phyloP scores from a whole-genome alignment of 495 filamentous ascomycete species.

The Tirmania nivea region DNA sequence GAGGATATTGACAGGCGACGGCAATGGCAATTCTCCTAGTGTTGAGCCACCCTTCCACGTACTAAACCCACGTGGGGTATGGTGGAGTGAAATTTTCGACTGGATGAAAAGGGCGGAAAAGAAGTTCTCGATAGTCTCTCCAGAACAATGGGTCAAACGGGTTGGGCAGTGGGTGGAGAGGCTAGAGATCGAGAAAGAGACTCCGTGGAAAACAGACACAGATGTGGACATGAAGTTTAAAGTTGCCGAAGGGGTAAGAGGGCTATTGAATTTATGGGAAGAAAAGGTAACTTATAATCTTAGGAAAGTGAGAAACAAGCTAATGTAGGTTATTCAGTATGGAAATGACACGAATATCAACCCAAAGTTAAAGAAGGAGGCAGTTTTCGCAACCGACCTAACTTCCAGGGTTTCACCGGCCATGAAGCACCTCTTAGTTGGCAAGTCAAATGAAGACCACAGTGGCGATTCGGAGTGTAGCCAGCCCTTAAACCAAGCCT shows the following conservation, averaged over 20 bases:
- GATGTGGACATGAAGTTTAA: neutral
- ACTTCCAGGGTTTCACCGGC: constrained; percentile 17
- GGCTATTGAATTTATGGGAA: constrained; percentile 29
- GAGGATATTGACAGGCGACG: neutral
- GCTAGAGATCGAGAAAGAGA: neutral
- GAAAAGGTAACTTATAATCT: constrained; percentile 2
- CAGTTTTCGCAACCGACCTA: constrained; percentile 19
- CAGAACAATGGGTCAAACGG: constrained; percentile 24
- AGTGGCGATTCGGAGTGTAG: neutral
- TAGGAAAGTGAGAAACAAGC: constrained; percentile 1
- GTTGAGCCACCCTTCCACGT: constrained; percentile 27
- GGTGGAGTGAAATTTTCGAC: constrained; percentile 26
- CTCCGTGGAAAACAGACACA: too few species aligned
- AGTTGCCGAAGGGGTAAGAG: constrained; percentile 21
- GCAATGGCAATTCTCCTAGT: neutral
- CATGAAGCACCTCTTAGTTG: constrained; percentile 9
- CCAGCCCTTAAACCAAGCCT: constrained; percentile 21
- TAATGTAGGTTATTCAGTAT: too few species aligned
- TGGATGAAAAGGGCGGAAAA: constrained; percentile 21
- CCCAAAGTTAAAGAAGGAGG: neutral
- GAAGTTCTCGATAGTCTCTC: constrained; percentile 22
- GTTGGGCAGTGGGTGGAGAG: constrained; percentile 20
- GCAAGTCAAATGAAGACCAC: neutral
- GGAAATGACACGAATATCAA: constrained; percentile 2
- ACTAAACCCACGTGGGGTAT: constrained; percentile 23